Percentiles rank a stretch among this genome's conserved stretches.
Conservation (phyloP, 352 stramenopile species). For the Globisporangium paroecandrum region DNA sequence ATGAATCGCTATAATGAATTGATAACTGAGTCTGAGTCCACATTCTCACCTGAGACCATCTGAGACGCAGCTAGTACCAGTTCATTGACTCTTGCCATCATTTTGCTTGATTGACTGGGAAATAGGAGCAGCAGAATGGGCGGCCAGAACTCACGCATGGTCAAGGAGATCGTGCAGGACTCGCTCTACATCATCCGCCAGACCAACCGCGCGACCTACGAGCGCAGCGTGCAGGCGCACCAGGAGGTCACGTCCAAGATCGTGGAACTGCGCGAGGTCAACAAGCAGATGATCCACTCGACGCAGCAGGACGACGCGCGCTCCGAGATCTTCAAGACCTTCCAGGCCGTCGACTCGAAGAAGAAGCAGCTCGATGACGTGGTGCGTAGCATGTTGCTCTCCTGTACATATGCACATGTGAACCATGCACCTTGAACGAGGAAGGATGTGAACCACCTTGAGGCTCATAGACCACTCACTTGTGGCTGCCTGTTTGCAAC, state of each 20-base stretch:
- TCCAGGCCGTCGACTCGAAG: constrained; percentile 48
- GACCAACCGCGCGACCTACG: constrained; percentile 68
- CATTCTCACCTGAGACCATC: background rate
- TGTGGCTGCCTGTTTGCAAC: background rate
- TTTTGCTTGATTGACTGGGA: background rate
- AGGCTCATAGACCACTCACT: background rate
- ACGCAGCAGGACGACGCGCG: constrained; percentile 45
- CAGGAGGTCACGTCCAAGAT: constrained; percentile 62
- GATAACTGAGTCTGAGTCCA: background rate
- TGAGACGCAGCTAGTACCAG: background rate
- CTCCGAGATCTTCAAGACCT: constrained; percentile 53
- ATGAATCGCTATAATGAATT: background rate
- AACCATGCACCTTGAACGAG: background rate
- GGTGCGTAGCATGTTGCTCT: constrained; percentile 20
- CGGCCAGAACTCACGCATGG: constrained; percentile 77
- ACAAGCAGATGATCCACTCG: constrained; percentile 62
- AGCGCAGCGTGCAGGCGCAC: constrained; percentile 49
- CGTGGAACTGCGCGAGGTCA: constrained; percentile 48
- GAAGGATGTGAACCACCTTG: background rate
- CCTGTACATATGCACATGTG: background rate
- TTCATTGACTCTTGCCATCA: background rate
- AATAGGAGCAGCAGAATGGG: constrained; percentile 41
- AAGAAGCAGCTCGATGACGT: constrained; percentile 68
- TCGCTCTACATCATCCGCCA: constrained; percentile 77
- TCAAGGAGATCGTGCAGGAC: constrained; percentile 73